A percentile compares a stretch with the other conserved stretches of the same genome.
Evolutionary conservation across 2,329 filamentous ascomycete genomes (phyloP).

Genomic region (Ophiostoma triangulosporum): DNA sequence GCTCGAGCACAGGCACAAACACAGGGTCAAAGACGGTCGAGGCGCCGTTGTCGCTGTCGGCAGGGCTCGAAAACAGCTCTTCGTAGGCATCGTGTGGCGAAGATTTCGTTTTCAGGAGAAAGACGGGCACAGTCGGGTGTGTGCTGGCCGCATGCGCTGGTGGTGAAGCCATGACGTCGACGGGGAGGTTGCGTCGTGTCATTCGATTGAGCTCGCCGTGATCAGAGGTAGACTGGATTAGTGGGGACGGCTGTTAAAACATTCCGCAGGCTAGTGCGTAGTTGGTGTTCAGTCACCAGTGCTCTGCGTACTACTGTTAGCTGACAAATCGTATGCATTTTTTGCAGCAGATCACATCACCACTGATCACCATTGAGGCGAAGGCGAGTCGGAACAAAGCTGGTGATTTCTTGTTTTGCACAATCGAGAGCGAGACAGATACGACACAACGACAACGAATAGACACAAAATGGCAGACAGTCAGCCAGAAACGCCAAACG

Average conservation of each 20-base stretch:
- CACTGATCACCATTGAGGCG: background rate
- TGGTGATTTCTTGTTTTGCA: too few species aligned
- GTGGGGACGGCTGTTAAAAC: too few species aligned
- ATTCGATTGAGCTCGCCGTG: too few species aligned
- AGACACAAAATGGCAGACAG: constrained; percentile 14
- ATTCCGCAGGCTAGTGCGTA: too few species aligned
- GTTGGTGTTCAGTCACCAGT: too few species aligned
- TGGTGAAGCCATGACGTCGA: background rate
- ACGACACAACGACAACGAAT: too few species aligned
- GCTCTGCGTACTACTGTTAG: background rate
- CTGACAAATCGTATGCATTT: constrained; percentile 2
- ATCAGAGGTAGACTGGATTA: too few species aligned
- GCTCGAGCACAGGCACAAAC: constrained; percentile 67
- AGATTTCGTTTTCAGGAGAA: constrained; percentile 69
- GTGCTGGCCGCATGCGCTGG: background rate
- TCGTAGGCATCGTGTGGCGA: constrained; percentile 58
- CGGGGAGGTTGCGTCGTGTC: background rate
- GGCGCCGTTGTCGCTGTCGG: background rate
- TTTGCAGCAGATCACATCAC: background rate
- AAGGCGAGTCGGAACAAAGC: too few species aligned
- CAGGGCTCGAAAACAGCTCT: constrained; percentile 42
- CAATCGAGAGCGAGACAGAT: too few species aligned
- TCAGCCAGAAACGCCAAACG: constrained; percentile 16
- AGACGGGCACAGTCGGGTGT: constrained; percentile 33
- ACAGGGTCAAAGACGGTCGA: constrained; percentile 38